A percentile compares a stretch with the other conserved stretches of the same genome.
phyloP scores from a whole-genome alignment of 176 grass and related monocot species.

The Elaeis guineensis region DNA sequence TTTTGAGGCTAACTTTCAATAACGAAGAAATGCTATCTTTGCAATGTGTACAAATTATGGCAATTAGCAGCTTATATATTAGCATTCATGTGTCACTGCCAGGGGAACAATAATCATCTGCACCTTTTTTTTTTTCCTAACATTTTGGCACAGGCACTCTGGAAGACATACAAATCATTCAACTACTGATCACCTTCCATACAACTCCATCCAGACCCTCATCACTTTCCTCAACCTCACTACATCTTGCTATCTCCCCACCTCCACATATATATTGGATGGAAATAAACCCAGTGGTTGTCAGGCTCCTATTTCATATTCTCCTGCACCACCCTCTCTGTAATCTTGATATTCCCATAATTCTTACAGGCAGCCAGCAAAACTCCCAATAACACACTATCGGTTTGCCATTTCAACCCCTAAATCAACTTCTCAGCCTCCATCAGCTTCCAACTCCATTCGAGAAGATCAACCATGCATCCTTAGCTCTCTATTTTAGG shows the following conservation, averaged over 20 bases:
- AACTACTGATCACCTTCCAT: constrained; percentile 5
- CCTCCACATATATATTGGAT: constrained; percentile 51
- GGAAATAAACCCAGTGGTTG: constrained; percentile 52
- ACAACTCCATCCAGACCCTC: constrained; percentile 33
- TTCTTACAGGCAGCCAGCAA: constrained; percentile 49
- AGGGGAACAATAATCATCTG: too few species aligned
- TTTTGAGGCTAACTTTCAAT: too few species aligned
- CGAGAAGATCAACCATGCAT: constrained; percentile 53
- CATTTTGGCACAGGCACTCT: too few species aligned
- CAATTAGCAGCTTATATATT: too few species aligned
- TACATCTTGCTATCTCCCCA: constrained; percentile 42
- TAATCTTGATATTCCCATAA: constrained; percentile 28
- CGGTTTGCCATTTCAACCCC: constrained; percentile 23
- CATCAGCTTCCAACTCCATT: constrained; percentile 14
- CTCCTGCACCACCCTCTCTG: constrained; percentile 24
- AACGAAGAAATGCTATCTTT: too few species aligned
- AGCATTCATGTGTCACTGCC: too few species aligned
- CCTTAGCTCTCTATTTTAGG: constrained; percentile 40
- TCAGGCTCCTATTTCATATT: constrained; percentile 37
- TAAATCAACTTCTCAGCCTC: constrained; percentile 44
- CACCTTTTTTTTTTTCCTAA: too few species aligned
- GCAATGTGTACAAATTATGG: too few species aligned
- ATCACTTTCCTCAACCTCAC: constrained; percentile 40
- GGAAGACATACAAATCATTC: too few species aligned
- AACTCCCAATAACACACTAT: constrained; percentile 28